Percentiles rank a stretch among this genome's conserved stretches.
phyloP scores from a whole-genome alignment of 2,329 filamentous ascomycete species.

The Ophiostoma quercus region DNA sequence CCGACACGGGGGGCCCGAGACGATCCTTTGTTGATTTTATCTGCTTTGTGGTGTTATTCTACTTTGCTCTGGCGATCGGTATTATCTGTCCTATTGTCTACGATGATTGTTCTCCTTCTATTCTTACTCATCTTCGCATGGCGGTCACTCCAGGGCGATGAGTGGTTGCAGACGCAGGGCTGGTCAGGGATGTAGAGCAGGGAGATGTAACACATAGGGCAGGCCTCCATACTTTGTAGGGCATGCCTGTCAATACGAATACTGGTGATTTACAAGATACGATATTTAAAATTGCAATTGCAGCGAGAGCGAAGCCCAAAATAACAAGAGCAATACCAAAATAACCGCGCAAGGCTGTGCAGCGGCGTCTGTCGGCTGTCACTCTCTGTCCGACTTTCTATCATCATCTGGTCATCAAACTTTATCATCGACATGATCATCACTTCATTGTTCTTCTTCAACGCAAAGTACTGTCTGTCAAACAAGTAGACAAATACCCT shows the following conservation, averaged over 20 bases:
- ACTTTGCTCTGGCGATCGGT: too few relatives aligned
- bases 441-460: not conserved
- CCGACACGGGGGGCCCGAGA: not conserved
- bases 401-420: not conserved
- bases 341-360: slow-evolving; percentile 10
- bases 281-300: too few relatives aligned
- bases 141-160: not conserved
- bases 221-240: too few relatives aligned
- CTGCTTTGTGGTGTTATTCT: not conserved
- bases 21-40: not conserved
- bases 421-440: not conserved
- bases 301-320: too few relatives aligned
- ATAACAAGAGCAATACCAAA: too few relatives aligned
- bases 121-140: not conserved
- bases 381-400: not conserved
- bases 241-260: too few relatives aligned
- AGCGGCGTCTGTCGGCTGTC: not conserved
- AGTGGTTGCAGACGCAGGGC: not conserved
- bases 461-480: not conserved
- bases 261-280: too few relatives aligned
- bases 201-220: too few relatives aligned
- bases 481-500: not conserved
- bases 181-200: too few relatives aligned
- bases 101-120: not conserved
- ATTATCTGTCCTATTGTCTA: too few relatives aligned